Base-by-base conservation (phyloP, 345 rosid genomes). In the Populus davidiana region DNA sequence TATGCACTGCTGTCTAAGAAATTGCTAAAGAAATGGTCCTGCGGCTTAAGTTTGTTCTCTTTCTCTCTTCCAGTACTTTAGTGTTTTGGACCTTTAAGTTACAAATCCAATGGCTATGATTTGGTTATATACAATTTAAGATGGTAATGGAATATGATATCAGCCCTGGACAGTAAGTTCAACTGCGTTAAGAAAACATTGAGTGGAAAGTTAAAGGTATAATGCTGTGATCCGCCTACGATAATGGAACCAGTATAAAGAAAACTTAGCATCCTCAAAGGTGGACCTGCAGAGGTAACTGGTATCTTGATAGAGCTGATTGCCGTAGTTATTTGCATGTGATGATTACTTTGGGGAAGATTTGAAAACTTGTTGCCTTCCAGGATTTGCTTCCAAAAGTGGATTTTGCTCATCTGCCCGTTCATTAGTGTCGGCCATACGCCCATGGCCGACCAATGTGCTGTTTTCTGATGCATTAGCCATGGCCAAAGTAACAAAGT, bases 1-100 rank as follows among this genome's bases (percentile, higher is more conserved):
- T 65, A 82, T 54, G 77, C 62, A 63, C 69, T 66, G 44, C 68
- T 38, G 50, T 79, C 23, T 70, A 56, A 54, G 50, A 70, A 49
- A 70, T 50, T 69, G 31, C 12, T 61, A 29, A 67, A 67, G 70
- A 67, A 67, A 67, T 67, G 70, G 38, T 67, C 14, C 25, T 11
- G 64, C 64, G 27, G 13, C 27, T 59, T 13, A 23, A 1, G 6
- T 59, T 23, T 59, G 29, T 59, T n/a, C 10, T 4, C 29, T 4
- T n/a, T n/a, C 29, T 59, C 23, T 59, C 16, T 10, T 59, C 13
- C 9, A 59, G 13, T 59, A n/a, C 29, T 59, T 59, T 59, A n/a
- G 63, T 56, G 10, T 56, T 10, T n/a, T 8, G 62, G 62, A 56
- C 63, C 63, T 23, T 56, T 23, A 59, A 59, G 64, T 59, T 59